Conservation (phyloP, 2,329 filamentous ascomycete genomes). For the Aspergillus sp. region DNA sequence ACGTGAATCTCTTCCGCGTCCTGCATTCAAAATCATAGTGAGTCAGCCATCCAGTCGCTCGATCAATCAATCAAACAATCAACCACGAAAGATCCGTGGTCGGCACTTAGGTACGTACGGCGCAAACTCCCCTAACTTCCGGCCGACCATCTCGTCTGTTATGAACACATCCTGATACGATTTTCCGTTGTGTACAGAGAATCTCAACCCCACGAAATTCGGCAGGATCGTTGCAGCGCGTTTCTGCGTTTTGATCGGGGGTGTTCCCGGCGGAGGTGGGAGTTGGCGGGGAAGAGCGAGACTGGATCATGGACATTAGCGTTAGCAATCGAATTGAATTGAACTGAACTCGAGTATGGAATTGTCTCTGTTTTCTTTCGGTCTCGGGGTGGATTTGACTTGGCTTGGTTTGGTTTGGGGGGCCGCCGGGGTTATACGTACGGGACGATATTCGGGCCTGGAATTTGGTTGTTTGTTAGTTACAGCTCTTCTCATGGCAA, state of each 20-base stretch:
- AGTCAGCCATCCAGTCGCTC: neutral
- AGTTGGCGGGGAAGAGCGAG: slow-evolving; percentile 42
- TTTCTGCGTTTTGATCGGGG: slow-evolving; percentile 81
- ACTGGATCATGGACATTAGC: slow-evolving; percentile 22
- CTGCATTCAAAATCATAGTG: slow-evolving; percentile 40
- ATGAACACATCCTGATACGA: slow-evolving; percentile 77
- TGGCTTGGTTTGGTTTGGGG: neutral
- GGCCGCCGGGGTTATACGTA: slow-evolving; percentile 44
- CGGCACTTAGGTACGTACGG: slow-evolving; percentile 58
- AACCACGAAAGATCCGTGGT: neutral
- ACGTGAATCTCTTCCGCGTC: slow-evolving; percentile 66
- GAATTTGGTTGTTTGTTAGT: slow-evolving; percentile 9
- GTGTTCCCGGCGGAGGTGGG: slow-evolving; percentile 60
- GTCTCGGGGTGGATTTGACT: neutral
- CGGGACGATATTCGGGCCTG: slow-evolving; percentile 70
- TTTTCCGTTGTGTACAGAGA: slow-evolving; percentile 91
- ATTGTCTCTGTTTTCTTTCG: too few species aligned
- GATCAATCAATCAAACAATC: neutral
- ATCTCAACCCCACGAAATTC: slow-evolving; percentile 85
- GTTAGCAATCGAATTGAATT: neutral
- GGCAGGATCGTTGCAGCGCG: slow-evolving; percentile 86
- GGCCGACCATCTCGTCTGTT: slow-evolving; percentile 94
- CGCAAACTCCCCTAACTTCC: slow-evolving; percentile 91
- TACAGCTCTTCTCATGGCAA: neutral
- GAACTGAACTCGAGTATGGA: too few species aligned